Evolutionary conservation across 2,329 filamentous ascomycete species (phyloP).

Genomic region (Colletotrichum graminicola): DNA sequence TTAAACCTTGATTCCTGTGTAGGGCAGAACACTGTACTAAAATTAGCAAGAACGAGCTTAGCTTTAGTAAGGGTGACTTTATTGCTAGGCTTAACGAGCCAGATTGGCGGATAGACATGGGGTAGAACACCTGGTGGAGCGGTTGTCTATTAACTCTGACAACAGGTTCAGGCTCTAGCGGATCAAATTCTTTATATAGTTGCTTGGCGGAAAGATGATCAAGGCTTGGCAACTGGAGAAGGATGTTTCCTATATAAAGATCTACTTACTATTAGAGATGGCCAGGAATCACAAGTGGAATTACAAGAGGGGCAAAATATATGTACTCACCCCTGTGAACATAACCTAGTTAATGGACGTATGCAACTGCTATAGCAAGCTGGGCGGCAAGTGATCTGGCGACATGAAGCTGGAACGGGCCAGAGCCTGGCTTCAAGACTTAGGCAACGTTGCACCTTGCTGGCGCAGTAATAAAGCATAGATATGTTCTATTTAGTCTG

Average conservation of each 20-base stretch:
- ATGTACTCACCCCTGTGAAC: conserved; percentile 49
- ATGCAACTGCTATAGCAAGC: conserved; percentile 48
- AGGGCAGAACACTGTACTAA: conserved; percentile 52
- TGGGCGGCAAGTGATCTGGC: conserved; percentile 48
- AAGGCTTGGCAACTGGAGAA: conserved; percentile 47
- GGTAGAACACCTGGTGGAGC: conserved; percentile 48
- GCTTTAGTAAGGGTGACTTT: conserved; percentile 47
- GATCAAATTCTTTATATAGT: conserved; percentile 46
- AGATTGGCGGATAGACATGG: conserved; percentile 49
- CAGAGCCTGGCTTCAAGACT: conserved; percentile 41
- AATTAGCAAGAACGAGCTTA: conserved; percentile 48
- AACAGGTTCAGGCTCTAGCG: conserved; percentile 45
- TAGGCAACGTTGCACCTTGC: conserved; percentile 47
- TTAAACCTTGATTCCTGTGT: conserved; percentile 43
- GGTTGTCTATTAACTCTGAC: conserved; percentile 42
- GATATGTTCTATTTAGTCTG: conserved; percentile 49
- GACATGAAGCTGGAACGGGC: conserved; percentile 46
- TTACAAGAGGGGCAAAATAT: neutral
- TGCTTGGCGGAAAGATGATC: conserved; percentile 45
- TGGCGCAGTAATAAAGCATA: conserved; percentile 47
- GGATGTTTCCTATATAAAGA: conserved; percentile 52
- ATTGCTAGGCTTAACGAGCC: conserved; percentile 51
- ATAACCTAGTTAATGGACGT: conserved; percentile 48
- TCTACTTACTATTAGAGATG: conserved; percentile 43
- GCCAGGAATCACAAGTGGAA: neutral